phyloP scores from a whole-genome alignment of 495 filamentous ascomycete genomes.

The Coniosporium apollinis region DNA sequence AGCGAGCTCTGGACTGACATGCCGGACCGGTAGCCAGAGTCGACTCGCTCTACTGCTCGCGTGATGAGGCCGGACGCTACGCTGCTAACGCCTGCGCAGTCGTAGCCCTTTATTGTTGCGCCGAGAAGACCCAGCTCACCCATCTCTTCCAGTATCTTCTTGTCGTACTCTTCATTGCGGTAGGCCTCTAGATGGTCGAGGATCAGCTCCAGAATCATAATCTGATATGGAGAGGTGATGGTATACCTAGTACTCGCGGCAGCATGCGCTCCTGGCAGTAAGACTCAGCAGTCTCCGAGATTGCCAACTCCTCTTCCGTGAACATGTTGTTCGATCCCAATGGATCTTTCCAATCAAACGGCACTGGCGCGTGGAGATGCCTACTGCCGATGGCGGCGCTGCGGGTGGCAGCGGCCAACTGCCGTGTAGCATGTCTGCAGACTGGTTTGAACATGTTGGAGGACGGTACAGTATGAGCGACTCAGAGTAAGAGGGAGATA shows the following conservation, averaged over 20 bases:
- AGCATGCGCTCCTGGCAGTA: constrained; percentile 85
- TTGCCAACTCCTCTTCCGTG: constrained; percentile 79
- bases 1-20: constrained; percentile 94
- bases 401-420: constrained; percentile 16
- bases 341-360: constrained; percentile 89
- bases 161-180: constrained; percentile 83
- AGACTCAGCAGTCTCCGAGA: constrained; percentile 70
- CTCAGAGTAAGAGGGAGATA: too few relatives aligned
- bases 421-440: constrained; percentile 18
- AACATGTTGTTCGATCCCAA: constrained; percentile 53
- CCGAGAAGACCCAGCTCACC: constrained; percentile 85
- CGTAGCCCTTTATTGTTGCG: constrained; percentile 82
- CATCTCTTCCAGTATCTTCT: constrained; percentile 83
- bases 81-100: constrained; percentile 81
- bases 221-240: neutral
- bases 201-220: neutral
- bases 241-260: constrained; percentile 74
- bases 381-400: constrained; percentile 22
- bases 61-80: constrained; percentile 90
- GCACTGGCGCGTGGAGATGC: constrained; percentile 34
- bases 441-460: constrained; percentile 26
- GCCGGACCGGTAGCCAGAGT: constrained; percentile 85
- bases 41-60: constrained; percentile 87
- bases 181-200: constrained; percentile 83
- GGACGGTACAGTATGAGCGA: neutral